These are phyloP conservation scores for Euphorbia tirucalli DNA, from an alignment of 345 rosid species.

Conservation along the genomic window DNA sequence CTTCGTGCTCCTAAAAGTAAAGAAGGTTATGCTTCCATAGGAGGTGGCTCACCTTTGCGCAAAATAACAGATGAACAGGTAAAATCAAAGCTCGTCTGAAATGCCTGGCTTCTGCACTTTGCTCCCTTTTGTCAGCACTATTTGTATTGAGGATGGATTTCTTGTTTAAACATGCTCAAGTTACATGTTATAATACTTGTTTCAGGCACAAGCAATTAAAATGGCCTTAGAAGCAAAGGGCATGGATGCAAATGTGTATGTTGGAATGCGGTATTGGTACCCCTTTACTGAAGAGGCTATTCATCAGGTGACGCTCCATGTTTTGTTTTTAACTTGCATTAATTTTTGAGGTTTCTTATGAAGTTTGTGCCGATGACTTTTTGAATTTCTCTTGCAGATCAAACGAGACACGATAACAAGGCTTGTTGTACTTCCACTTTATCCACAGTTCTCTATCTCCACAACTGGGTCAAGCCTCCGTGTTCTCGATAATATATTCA, in stretches of 20 bases:
- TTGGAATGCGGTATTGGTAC: constrained; percentile 91
- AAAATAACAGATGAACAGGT: constrained; percentile 87
- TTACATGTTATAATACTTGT: constrained; percentile 5
- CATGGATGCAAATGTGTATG: constrained; percentile 59
- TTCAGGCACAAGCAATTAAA: constrained; percentile 68
- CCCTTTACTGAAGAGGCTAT: constrained; percentile 93
- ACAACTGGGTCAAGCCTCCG: constrained; percentile 94
- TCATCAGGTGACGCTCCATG: constrained; percentile 51
- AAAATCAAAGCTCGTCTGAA: background rate
- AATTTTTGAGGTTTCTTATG: background rate
- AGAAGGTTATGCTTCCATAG: constrained; percentile 98
- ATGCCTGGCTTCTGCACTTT: background rate
- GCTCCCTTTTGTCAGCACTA: background rate
- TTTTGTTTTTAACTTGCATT: background rate
- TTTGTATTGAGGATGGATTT: background rate
- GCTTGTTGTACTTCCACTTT: constrained; percentile 94
- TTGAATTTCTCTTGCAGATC: constrained; percentile 44
- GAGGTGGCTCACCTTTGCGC: constrained; percentile 91
- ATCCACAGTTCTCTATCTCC: constrained; percentile 92
- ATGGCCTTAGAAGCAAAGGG: constrained; percentile 63
- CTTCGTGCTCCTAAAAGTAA: constrained; percentile 83
- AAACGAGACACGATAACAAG: constrained; percentile 72
- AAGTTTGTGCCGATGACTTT: background rate
- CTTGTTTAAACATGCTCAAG: background rate
- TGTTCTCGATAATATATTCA: constrained; percentile 63